Conservation (phyloP, 2,329 filamentous ascomycete species). For the Claviceps sorghi region DNA sequence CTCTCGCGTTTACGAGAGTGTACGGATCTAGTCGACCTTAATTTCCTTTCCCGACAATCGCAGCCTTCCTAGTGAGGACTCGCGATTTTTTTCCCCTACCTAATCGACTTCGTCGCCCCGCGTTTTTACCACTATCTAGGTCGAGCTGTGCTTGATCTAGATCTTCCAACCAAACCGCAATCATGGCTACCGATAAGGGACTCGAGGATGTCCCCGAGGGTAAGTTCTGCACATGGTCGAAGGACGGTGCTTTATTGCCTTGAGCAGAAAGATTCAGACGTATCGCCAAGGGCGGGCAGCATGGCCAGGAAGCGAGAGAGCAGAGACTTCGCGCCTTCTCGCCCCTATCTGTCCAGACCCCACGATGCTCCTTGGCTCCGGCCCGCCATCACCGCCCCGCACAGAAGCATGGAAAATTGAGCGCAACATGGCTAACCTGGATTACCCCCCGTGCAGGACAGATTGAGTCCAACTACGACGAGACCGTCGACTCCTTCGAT, state of each 20-base stretch:
- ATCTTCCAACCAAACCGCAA: conserved; percentile 52
- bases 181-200: conserved; percentile 97
- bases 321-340: background rate
- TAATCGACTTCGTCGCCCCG: conserved; percentile 19
- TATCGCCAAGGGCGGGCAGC: background rate
- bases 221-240: conserved; percentile 37
- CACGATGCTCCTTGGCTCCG: background rate
- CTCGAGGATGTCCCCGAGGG: conserved; percentile 95
- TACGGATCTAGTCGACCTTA: conserved; percentile 30
- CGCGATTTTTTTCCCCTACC: conserved; percentile 17
- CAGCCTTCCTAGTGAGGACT: conserved; percentile 21
- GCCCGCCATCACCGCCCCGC: conserved; percentile 1
- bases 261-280: background rate
- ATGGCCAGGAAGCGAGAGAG: background rate
- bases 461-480: conserved; percentile 99
- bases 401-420: background rate
- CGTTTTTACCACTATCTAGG: conserved; percentile 40
- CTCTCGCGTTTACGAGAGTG: conserved; percentile 32
- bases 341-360: background rate
- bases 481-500: conserved; percentile 98
- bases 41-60: conserved; percentile 15
- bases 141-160: conserved; percentile 69
- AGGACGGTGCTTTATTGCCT: too few relatives aligned
- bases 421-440: conserved; percentile 10
- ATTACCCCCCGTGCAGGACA: conserved; percentile 47